phyloP scores from a whole-genome alignment of 83 land plant species.

The Picea abies region DNA sequence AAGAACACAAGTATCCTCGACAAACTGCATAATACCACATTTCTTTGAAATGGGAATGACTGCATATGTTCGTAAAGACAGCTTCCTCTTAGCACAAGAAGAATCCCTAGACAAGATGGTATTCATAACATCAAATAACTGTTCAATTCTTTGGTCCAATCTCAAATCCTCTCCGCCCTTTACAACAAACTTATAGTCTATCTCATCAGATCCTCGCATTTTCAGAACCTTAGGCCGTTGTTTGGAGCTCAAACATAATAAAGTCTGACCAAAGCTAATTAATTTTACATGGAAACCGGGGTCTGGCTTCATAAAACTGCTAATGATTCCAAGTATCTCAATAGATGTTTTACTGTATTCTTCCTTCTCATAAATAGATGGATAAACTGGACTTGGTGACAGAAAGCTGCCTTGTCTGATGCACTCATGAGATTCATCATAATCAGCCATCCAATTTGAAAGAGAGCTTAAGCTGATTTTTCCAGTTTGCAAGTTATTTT shows the following conservation, averaged over 20 bases:
- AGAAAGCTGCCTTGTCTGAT: background rate
- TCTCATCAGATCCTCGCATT: constrained; percentile 60
- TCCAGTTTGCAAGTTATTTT: constrained; percentile 32
- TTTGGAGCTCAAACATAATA: constrained; percentile 43
- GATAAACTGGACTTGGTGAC: background rate
- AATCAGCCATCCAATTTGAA: constrained; percentile 63
- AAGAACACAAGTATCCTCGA: too few relatives aligned
- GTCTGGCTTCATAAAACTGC: constrained; percentile 36
- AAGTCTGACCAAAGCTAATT: constrained; percentile 49
- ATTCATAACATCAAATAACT: constrained; percentile 58
- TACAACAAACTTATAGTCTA: constrained; percentile 53
- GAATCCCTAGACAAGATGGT: constrained; percentile 33
- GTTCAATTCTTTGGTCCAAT: constrained; percentile 59
- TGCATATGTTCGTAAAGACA: constrained; percentile 47
- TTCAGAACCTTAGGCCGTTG: constrained; percentile 56
- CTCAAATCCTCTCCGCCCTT: constrained; percentile 65
- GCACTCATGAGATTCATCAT: constrained; percentile 25
- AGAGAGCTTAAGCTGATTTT: constrained; percentile 40
- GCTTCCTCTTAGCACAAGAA: constrained; percentile 37
- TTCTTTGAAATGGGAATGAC: constrained; percentile 49
- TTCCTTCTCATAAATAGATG: background rate
- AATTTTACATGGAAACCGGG: constrained; percentile 28
- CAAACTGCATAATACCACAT: constrained; percentile 55
- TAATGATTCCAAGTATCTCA: constrained; percentile 44
- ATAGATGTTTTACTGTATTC: constrained; percentile 10